A percentile compares a stretch with the other conserved stretches of the same genome.
These are phyloP conservation scores for Closterium sp. DNA, from an alignment of 139 green algal genomes.

Conservation along the genomic window DNA sequence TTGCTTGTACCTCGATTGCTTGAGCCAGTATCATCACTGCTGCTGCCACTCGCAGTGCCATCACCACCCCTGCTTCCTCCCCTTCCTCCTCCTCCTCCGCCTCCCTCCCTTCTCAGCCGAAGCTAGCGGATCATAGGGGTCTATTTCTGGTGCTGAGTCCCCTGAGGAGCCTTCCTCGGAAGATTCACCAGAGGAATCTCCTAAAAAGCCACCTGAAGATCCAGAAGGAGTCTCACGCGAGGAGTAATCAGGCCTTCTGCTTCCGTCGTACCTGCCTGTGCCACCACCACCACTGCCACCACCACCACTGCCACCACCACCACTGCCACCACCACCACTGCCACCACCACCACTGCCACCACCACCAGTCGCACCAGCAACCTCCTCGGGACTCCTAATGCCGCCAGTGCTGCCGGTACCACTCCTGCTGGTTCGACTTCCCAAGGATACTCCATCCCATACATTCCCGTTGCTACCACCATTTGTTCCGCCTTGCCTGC, in stretches of 20 bases:
- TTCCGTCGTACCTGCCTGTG: not conserved
- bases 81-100: not conserved
- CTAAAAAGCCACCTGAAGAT: not conserved
- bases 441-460: not conserved
- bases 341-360: too few species aligned
- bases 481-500: too few species aligned
- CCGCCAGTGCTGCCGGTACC: not conserved
- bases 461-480: not conserved
- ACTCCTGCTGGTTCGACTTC: not conserved
- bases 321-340: too few species aligned
- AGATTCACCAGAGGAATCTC: not conserved
- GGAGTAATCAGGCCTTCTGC: not conserved
- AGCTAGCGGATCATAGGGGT: not conserved
- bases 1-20: not conserved
- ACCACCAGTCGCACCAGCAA: not conserved
- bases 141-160: not conserved
- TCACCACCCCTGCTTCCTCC: not conserved
- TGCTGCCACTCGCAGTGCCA: not conserved
- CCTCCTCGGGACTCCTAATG: not conserved
- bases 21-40: not conserved
- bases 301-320: too few species aligned
- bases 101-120: not conserved
- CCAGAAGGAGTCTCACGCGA: not conserved
- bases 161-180: not conserved
- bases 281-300: not conserved